Conservation (phyloP, 768 basidiomycete genomes). For the Trametes gibbosa region DNA sequence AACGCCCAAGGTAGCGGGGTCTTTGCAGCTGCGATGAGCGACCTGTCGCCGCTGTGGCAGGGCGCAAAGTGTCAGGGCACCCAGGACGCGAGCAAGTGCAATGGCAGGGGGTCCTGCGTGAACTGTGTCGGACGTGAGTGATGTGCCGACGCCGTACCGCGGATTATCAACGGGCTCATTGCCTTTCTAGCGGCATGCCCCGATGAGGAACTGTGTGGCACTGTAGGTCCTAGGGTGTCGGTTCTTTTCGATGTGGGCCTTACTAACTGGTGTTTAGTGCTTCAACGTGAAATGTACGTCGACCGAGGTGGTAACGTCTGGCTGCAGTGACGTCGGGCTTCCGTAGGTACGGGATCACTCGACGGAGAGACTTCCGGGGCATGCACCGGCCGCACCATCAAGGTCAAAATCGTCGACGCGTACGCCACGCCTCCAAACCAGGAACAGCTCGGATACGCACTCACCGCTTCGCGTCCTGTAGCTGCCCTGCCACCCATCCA, state of each 20-base stretch:
- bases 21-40: conserved; percentile 33
- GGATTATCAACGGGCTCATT: not conserved
- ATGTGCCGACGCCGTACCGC: not conserved
- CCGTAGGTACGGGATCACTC: conserved; percentile 26
- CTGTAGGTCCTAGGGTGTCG: not conserved
- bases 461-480: not conserved
- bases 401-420: conserved; percentile 36
- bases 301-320: not conserved
- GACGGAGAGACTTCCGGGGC: conserved; percentile 29
- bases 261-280: conserved; percentile 20
- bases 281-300: conserved; percentile 30
- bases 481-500: conserved; percentile 36
- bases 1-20: conserved; percentile 32
- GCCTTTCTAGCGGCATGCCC: conserved; percentile 21
- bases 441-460: not conserved
- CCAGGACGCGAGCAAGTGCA: conserved; percentile 26
- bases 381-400: conserved; percentile 32
- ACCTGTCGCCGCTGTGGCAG: conserved; percentile 33
- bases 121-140: conserved; percentile 31
- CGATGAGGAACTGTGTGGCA: conserved; percentile 23
- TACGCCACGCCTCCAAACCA: not conserved
- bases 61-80: conserved; percentile 30
- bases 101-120: conserved; percentile 28
- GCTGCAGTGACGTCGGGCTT: not conserved
- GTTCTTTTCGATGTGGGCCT: not conserved